Base-by-base conservation (phyloP, 306 rosid species). In the Astragalus membranaceus region DNA sequence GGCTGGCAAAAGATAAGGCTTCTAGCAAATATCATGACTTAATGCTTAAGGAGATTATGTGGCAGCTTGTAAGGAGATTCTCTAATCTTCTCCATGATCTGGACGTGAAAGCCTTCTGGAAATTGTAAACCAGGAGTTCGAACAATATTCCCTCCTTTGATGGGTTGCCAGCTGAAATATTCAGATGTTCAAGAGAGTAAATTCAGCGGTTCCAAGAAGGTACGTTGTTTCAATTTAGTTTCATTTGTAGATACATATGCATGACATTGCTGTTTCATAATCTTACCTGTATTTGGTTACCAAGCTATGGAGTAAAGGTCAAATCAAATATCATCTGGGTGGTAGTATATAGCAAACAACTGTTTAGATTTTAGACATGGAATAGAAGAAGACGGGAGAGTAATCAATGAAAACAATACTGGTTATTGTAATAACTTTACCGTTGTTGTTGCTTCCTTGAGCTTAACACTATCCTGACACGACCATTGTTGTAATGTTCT, bases 301-400 rank as follows among this genome's bases (percentile, higher is more conserved):
- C 80, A 91, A 75, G 81, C 95, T 75, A 71, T 94, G 99, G 26
- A 94, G 85, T 82, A 94, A 91, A 16, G 2, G 23, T 20, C 23
- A 94, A 80, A 81, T 88, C 96, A 79, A 94, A 94, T 78, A 94
- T 91, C 96, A 94, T 87, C 99, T 94, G 91, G 76, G 75, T 49
- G 61, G 67, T 16, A 33, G 16, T 12, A 78, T 26, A 12, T 39
- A 80, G 69, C 20, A 60, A 64, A 32, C 6, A 39, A 39, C 11
- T 44, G 50, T 81, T 72, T 12, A 84, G 72, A 57, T 75, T 81
- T 72, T 12, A 84, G 72, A 57, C 76, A 69, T 65, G 48, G 54
- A 54, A 64, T 55, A 5, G 7, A 44, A n/a, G 10, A 29, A 8
- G 73, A 72, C 10, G 70, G 42, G 2, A 61, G 17, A 64, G 72